Conservation (phyloP, 2,329 filamentous ascomycete species). For the Neocucurbitaria cava region DNA sequence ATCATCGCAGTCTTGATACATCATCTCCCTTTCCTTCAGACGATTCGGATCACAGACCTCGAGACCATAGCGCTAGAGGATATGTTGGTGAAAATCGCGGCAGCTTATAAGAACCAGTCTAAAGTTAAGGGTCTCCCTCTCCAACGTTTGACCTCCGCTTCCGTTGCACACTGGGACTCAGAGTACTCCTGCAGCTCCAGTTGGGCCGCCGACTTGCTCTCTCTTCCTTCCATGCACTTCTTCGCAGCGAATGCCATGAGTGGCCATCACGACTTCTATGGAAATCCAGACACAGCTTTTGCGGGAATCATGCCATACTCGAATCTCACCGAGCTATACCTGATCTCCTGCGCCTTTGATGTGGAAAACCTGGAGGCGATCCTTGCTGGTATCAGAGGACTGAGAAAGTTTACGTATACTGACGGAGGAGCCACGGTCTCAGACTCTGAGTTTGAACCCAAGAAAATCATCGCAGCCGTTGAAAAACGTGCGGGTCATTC, state of each 20-base stretch:
- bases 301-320: conserved; percentile 12
- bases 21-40: conserved; percentile 14
- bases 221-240: conserved; percentile 17
- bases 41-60: conserved; percentile 14
- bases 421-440: conserved; percentile 6
- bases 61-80: neutral
- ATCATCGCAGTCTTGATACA: conserved; percentile 19
- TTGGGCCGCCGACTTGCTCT: conserved; percentile 18
- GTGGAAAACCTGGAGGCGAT: conserved; percentile 6
- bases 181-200: conserved; percentile 6
- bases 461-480: conserved; percentile 12
- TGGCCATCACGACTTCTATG: neutral
- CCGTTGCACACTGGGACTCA: conserved; percentile 13
- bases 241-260: conserved; percentile 21
- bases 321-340: conserved; percentile 16
- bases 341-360: conserved; percentile 11
- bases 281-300: too few species aligned
- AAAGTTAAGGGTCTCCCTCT: conserved; percentile 13
- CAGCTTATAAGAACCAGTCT: conserved; percentile 9
- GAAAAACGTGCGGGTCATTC: conserved; percentile 7
- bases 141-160: conserved; percentile 16
- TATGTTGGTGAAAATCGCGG: conserved; percentile 7
- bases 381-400: conserved; percentile 6
- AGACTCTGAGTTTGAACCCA: conserved; percentile 9
- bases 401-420: conserved; percentile 18